Percentiles rank a stretch among this genome's conserved stretches.
Evolutionary conservation across 352 stramenopile species (phyloP).

Genomic region (Elongisporangium senticosum): DNA sequence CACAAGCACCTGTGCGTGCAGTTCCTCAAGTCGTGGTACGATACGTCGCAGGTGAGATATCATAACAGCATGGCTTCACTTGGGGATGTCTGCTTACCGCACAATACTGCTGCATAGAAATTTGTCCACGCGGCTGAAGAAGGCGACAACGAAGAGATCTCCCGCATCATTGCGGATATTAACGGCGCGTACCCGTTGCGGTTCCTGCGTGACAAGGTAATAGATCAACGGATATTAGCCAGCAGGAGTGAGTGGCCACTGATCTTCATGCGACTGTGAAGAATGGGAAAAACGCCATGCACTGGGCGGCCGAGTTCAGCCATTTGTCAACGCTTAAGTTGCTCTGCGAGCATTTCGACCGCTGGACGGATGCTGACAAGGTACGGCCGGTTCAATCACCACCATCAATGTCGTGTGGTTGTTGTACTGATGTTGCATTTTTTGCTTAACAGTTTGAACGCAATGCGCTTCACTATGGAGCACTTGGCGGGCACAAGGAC

Average conservation of each 20-base stretch:
- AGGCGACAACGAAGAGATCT: conserved; percentile 74
- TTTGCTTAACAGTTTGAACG: conserved; percentile 57
- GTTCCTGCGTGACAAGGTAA: conserved; percentile 82
- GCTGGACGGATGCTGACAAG: conserved; percentile 82
- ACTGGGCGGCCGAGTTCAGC: conserved; percentile 75
- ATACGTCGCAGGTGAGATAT: conserved; percentile 69
- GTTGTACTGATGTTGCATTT: background rate
- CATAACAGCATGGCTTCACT: background rate
- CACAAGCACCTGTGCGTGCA: conserved; percentile 85
- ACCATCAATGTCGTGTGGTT: background rate
- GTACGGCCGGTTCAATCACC: conserved; percentile 10
- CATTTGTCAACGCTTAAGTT: conserved; percentile 80
- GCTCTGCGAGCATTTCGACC: conserved; percentile 61
- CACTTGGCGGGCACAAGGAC: conserved; percentile 76
- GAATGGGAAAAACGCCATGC: conserved; percentile 87
- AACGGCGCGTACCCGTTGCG: conserved; percentile 72
- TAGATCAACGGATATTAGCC: background rate
- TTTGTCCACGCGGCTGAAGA: conserved; percentile 82
- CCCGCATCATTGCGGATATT: conserved; percentile 74
- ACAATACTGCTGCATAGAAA: conserved; percentile 26
- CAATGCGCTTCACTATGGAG: conserved; percentile 77
- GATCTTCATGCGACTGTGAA: conserved; percentile 11
- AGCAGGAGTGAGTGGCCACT: conserved; percentile 1
- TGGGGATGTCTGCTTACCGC: background rate
- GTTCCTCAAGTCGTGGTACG: conserved; percentile 85